These are phyloP conservation scores for Nakaseomyces nivariensis DNA, from an alignment of 1,139 yeast species.

Conservation along the genomic window DNA sequence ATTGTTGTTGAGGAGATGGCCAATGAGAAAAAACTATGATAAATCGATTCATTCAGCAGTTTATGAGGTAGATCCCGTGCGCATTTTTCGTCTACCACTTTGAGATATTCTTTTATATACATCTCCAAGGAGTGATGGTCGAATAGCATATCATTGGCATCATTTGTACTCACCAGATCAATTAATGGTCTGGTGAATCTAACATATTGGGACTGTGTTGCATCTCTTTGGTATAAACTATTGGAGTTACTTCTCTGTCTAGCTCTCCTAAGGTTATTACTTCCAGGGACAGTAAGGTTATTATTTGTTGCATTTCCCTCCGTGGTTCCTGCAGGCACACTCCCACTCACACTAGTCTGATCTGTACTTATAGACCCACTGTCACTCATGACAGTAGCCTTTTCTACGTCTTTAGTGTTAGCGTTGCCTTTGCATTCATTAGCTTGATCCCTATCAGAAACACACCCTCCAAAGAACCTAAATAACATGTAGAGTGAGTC, in stretches of 20 bases:
- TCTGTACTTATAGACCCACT: neutral
- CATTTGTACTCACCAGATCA: conserved; percentile 26
- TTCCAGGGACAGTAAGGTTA: conserved; percentile 1
- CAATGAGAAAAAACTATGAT: conserved; percentile 49
- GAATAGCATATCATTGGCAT: conserved; percentile 22
- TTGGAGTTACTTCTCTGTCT: conserved; percentile 21
- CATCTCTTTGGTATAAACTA: conserved; percentile 25
- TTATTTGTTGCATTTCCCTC: neutral
- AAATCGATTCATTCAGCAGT: conserved; percentile 38
- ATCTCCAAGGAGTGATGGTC: conserved; percentile 30
- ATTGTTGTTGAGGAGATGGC: conserved; percentile 48
- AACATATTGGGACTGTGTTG: conserved; percentile 32
- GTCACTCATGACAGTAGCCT: neutral
- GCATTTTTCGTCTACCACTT: conserved; percentile 28
- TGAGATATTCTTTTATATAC: conserved; percentile 27
- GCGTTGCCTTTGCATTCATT: conserved; percentile 11
- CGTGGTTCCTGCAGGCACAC: neutral
- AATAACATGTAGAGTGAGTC: conserved; percentile 27
- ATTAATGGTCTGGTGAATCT: conserved; percentile 39
- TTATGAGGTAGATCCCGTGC: conserved; percentile 16
- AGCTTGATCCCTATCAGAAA: conserved; percentile 29
- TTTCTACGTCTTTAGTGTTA: neutral
- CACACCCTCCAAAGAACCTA: conserved; percentile 28
- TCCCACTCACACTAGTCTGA: conserved; percentile 1
- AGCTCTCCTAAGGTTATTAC: neutral